Evolutionary conservation across 2,329 filamentous ascomycete species (phyloP), one percentile per base, ranked within the genome.

Genomic region (Diaporthe humulicola): DNA sequence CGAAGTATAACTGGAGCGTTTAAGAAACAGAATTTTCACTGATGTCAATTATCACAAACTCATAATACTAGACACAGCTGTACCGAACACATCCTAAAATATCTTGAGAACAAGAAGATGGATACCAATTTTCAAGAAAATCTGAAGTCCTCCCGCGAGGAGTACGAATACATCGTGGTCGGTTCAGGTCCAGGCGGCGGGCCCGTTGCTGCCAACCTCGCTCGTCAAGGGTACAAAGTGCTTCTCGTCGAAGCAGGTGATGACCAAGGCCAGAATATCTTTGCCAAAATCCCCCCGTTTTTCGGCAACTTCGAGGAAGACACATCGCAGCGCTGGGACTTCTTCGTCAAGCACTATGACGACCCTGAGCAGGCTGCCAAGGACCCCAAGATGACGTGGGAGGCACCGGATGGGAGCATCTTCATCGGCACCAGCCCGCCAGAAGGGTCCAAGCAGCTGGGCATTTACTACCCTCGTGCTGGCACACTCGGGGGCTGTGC

Each of bases 171-270:
- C 81, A 84, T 90, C 28, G 84, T 90, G 12, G 87, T 90, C 30
- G 89, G 89, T 14, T 88, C 86, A 50, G 88, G 88, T 22, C 83
- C 88, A 10, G 88, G 88, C 50, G 88, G 88, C 71, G 87, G 85
- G 30, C 87, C 88, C 36, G 79, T 90, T 9, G 87, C 88, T 33
- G 84, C 85, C 70, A 84, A 88, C 70, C 85, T 91, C 56, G 88
- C 88, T 19, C 83, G 86, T 64, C 86, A 86, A 36, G 88, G 88
- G 70, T 84, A 87, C 81, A 88, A 85, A 71, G 87, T 88, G 10
- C 83, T 90, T 28, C 84, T 91, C 4, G 84, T 90, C 40, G 89
- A 90, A 78, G 88, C 88, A 19, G 89, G 88, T 66, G 87, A 88
- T 74, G 88, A 90, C 77, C 85, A 89, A 75, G 86, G 85, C 48